phyloP scores from a whole-genome alignment of 1,139 yeast species.

The Hyphopichia burtonii region DNA sequence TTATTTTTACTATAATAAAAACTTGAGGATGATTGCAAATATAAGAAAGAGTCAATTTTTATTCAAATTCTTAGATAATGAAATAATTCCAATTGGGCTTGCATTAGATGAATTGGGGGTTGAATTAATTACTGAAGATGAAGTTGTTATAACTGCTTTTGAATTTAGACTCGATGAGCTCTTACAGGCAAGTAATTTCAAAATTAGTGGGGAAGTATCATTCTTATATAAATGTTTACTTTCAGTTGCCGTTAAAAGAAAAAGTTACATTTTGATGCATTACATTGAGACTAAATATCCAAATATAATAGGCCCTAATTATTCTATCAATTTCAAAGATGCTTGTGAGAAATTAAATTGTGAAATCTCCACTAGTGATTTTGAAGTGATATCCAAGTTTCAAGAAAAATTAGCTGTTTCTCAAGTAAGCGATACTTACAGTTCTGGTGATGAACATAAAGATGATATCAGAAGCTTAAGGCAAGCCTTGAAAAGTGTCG shows the following conservation, averaged over 20 bases:
- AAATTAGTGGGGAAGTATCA: slow-evolving; percentile 26
- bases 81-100: slow-evolving; percentile 50
- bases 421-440: slow-evolving; percentile 2
- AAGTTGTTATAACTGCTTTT: slow-evolving; percentile 68
- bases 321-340: slow-evolving; percentile 16
- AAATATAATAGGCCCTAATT: slow-evolving; percentile 19
- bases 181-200: slow-evolving; percentile 28
- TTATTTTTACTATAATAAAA: slow-evolving; percentile 31
- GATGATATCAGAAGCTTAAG: slow-evolving; percentile 49
- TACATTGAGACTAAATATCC: slow-evolving; percentile 48
- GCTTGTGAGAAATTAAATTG: slow-evolving; percentile 48
- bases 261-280: slow-evolving; percentile 42
- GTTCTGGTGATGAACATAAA: slow-evolving; percentile 9
- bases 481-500: slow-evolving; percentile 49
- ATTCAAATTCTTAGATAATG: slow-evolving; percentile 48
- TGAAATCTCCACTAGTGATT: slow-evolving; percentile 48
- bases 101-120: slow-evolving; percentile 66
- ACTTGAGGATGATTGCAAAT: slow-evolving; percentile 43
- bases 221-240: slow-evolving; percentile 34
- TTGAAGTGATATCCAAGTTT: slow-evolving; percentile 54
- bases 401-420: slow-evolving; percentile 33
- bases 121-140: slow-evolving; percentile 70
- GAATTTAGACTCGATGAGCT: slow-evolving; percentile 65
- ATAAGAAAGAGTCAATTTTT: slow-evolving; percentile 46
- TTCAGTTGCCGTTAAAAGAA: slow-evolving; percentile 42